These are phyloP conservation scores for Bifiguratus adelaidae DNA, from an alignment of 192 early-diverging fungal species.

Conservation along the genomic window DNA sequence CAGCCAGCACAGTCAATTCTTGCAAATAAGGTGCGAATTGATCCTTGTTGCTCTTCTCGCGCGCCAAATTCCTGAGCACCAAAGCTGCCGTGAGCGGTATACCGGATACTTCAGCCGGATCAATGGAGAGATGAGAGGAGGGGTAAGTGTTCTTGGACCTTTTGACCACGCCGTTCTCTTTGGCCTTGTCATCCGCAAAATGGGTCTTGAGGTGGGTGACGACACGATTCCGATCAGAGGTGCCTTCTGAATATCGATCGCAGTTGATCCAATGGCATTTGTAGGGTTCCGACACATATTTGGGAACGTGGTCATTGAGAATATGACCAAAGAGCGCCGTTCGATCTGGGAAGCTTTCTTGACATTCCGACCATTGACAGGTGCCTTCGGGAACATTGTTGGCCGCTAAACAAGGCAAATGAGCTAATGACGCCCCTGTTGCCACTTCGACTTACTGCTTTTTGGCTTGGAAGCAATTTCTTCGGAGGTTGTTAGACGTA, in stretches of 20 bases:
- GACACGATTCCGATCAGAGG: constrained; percentile 16
- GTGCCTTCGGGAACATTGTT: neutral
- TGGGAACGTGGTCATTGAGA: constrained; percentile 30
- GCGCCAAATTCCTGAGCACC: constrained; percentile 35
- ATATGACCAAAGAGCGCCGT: constrained; percentile 33
- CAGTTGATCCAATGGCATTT: constrained; percentile 42
- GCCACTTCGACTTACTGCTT: constrained; percentile 3
- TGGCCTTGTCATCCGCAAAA: constrained; percentile 12
- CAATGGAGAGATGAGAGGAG: constrained; percentile 13
- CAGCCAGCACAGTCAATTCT: constrained; percentile 29
- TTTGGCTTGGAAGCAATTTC: constrained; percentile 13
- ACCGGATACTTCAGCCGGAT: constrained; percentile 33
- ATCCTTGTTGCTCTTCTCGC: too few relatives aligned
- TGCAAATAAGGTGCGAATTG: constrained; percentile 40
- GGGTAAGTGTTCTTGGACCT: too few relatives aligned
- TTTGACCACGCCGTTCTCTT: constrained; percentile 7
- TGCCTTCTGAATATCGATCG: constrained; percentile 18
- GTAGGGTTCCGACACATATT: constrained; percentile 14
- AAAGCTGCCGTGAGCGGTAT: constrained; percentile 46
- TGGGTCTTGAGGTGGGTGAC: constrained; percentile 39
- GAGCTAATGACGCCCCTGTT: neutral
- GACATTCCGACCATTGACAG: constrained; percentile 41
- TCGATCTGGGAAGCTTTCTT: constrained; percentile 21
- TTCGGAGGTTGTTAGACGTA: too few relatives aligned
- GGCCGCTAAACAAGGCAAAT: neutral